These are phyloP conservation scores for Neotropicomus parvogracilis DNA, from an alignment of 1,284 basidiomycete species.

Conservation along the genomic window DNA sequence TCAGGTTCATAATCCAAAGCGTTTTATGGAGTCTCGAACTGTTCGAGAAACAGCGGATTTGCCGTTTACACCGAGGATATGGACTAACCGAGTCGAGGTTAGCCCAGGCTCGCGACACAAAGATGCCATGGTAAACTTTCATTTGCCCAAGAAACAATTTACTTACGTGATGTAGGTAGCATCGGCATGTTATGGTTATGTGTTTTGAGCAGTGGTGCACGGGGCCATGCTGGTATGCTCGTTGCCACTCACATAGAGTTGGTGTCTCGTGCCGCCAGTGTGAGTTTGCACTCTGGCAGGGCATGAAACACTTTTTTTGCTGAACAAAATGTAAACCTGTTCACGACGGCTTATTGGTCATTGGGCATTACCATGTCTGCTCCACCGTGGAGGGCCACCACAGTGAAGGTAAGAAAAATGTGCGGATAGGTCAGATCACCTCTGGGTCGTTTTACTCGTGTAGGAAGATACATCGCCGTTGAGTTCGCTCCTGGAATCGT, in stretches of 20 bases:
- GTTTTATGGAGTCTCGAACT: no score
- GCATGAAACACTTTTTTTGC: neutral
- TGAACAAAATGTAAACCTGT: no score
- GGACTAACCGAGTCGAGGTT: neutral
- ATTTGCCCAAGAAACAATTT: neutral
- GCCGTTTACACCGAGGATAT: neutral
- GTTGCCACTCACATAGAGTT: no score
- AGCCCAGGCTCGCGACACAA: neutral
- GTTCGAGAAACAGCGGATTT: no score
- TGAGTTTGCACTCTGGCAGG: neutral
- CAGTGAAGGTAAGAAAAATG: neutral
- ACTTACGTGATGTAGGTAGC: conserved; percentile 2
- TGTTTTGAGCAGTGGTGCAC: neutral
- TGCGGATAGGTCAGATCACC: no score
- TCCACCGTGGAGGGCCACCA: neutral
- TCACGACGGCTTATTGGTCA: neutral
- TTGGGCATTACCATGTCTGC: neutral
- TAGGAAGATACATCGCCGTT: no score
- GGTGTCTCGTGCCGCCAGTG: no score
- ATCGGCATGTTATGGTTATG: neutral
- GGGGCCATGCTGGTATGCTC: neutral
- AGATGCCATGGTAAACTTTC: neutral
- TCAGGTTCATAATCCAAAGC: no score
- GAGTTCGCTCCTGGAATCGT: neutral
- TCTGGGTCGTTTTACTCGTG: no score